Evolutionary conservation across 2,329 filamentous ascomycete species (phyloP).

Genomic region (Colletotrichum endophyticum): DNA sequence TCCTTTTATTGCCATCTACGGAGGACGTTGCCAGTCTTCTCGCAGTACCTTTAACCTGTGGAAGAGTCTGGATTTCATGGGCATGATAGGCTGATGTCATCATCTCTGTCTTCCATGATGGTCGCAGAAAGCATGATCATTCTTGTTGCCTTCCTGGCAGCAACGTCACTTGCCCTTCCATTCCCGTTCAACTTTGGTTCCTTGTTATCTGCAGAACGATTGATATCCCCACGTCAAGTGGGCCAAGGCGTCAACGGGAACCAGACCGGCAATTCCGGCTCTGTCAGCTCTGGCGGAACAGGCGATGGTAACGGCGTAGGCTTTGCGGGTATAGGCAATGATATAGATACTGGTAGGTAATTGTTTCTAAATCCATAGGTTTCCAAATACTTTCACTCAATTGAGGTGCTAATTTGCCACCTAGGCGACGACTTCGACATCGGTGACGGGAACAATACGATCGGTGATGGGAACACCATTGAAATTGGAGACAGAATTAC

Average conservation of each 20-base stretch:
- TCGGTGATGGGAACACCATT: not conserved
- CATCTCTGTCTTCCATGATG: not conserved
- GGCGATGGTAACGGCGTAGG: not conserved
- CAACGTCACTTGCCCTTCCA: not conserved
- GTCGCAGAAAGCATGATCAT: not conserved
- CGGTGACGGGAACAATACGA: not conserved
- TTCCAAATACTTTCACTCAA: not conserved
- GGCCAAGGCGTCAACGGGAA: not conserved
- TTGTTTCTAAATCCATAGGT: fast-evolving
- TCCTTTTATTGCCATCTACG: not conserved
- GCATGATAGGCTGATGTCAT: not conserved
- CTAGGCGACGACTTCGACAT: not conserved
- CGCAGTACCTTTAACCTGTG: not conserved
- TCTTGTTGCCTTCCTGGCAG: not conserved
- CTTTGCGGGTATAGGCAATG: not conserved
- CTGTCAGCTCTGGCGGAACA: not conserved
- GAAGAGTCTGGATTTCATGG: not conserved
- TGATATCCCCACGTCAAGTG: not conserved
- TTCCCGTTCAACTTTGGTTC: not conserved
- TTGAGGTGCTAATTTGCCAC: not conserved
- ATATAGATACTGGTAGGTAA: not conserved
- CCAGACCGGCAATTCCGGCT: not conserved
- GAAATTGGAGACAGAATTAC: not conserved
- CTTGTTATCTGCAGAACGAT: not conserved
- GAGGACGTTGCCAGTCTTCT: not conserved